A percentile compares a stretch with the other conserved stretches of the same genome.
Conservation (phyloP, 768 basidiomycete genomes). For the Leccinum sublutescens region DNA sequence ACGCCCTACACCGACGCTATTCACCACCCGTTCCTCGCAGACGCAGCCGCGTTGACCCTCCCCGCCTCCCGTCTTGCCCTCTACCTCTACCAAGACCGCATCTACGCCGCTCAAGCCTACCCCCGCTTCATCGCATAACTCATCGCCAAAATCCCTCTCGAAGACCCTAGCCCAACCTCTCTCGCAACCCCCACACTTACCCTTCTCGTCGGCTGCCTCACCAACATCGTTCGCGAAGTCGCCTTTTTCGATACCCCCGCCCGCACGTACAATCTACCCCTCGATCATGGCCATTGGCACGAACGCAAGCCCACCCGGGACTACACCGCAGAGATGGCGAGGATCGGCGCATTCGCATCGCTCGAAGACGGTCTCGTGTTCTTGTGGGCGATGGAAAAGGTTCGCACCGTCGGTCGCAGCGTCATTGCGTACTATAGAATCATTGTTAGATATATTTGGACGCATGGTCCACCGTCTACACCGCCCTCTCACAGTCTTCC, state of each 20-base stretch:
- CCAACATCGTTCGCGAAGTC: conserved; percentile 57
- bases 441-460: conserved; percentile 59
- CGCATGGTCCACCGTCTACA: conserved; percentile 57
- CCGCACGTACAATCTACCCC: conserved; percentile 40
- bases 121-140: conserved; percentile 68
- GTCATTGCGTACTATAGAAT: not conserved
- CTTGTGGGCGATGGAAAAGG: conserved; percentile 80
- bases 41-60: conserved; percentile 54
- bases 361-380: conserved; percentile 68
- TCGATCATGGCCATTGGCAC: conserved; percentile 39
- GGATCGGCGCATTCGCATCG: conserved; percentile 42
- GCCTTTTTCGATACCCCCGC: conserved; percentile 60
- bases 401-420: conserved; percentile 21
- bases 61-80: conserved; percentile 46
- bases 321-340: conserved; percentile 71
- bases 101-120: conserved; percentile 74
- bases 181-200: conserved; percentile 39
- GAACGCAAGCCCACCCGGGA: conserved; percentile 62
- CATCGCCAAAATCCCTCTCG: conserved; percentile 55
- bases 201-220: conserved; percentile 50
- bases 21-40: conserved; percentile 55
- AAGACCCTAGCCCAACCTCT: conserved; percentile 7
- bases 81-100: conserved; percentile 71
- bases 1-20: conserved; percentile 48
- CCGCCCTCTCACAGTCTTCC: conserved; percentile 2